Evolutionary conservation across 2,329 filamentous ascomycete species (phyloP).

Genomic region (Colletotrichum sansevieriae): DNA sequence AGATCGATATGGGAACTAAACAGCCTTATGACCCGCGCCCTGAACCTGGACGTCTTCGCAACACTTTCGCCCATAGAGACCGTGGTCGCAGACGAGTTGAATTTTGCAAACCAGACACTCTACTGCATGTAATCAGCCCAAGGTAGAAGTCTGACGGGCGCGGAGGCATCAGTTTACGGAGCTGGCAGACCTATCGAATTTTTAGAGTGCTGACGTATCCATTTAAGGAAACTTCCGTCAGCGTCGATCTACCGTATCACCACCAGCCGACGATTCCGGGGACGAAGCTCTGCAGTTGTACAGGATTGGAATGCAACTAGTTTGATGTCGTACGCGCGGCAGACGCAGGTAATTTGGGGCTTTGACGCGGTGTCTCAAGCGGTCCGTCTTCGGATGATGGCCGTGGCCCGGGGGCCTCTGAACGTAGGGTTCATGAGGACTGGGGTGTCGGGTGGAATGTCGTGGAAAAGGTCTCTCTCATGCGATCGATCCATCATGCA

Average conservation of each 20-base stretch:
- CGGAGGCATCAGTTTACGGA: too few relatives aligned
- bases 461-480: too few relatives aligned
- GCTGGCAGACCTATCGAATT: background rate
- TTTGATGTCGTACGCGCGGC: too few relatives aligned
- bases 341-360: too few relatives aligned
- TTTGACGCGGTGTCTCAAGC: too few relatives aligned
- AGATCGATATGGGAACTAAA: background rate
- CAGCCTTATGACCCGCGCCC: too few relatives aligned
- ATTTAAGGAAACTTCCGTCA: background rate
- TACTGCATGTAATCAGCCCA: too few relatives aligned
- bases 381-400: conserved; percentile 7
- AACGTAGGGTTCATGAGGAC: conserved; percentile 4
- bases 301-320: background rate
- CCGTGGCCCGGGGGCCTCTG: background rate
- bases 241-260: conserved; percentile 7
- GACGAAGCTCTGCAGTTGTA: background rate
- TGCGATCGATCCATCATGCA: too few relatives aligned
- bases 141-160: background rate
- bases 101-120: too few relatives aligned
- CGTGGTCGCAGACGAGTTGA: too few relatives aligned
- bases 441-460: background rate
- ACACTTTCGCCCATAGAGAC: too few relatives aligned
- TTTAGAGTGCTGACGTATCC: conserved; percentile 6
- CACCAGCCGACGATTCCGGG: background rate
- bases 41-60: too few relatives aligned